phyloP scores from a whole-genome alignment of 306 rosid species.

The Erythrophleum fordii region DNA sequence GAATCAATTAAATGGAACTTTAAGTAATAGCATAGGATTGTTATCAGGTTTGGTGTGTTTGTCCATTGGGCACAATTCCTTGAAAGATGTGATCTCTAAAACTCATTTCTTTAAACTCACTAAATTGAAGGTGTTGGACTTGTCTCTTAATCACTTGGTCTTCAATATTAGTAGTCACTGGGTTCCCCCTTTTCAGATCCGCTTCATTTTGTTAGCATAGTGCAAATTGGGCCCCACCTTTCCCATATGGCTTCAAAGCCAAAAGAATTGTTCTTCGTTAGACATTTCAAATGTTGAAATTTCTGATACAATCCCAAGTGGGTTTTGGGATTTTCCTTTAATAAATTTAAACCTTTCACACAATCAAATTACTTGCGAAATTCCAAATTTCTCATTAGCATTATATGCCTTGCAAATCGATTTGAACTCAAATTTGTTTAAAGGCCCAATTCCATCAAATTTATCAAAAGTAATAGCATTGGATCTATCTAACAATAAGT shows the following conservation, averaged over 20 bases:
- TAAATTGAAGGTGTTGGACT: not conserved
- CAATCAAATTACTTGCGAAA: not conserved
- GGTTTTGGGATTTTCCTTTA: not conserved
- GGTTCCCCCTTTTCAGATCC: not conserved
- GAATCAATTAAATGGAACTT: not conserved
- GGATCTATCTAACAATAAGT: not conserved
- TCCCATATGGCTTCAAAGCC: conserved; percentile 20
- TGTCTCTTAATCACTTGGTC: not conserved
- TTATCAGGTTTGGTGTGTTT: not conserved
- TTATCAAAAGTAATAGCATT: not conserved
- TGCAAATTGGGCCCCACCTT: not conserved
- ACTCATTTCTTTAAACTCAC: not conserved
- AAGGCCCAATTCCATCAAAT: not conserved
- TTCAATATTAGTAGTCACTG: not conserved
- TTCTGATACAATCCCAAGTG: not conserved
- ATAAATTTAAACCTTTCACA: not conserved
- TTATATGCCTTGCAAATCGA: too few relatives aligned
- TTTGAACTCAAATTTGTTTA: too few relatives aligned
- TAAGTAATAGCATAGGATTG: not conserved
- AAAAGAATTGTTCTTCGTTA: not conserved
- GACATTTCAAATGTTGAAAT: not conserved
- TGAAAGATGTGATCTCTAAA: not conserved
- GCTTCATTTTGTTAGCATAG: not conserved
- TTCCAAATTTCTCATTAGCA: not conserved
- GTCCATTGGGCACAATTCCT: not conserved